These are phyloP conservation scores for Ramularia endophylla DNA, from an alignment of 2,329 filamentous ascomycete genomes.

Conservation along the genomic window DNA sequence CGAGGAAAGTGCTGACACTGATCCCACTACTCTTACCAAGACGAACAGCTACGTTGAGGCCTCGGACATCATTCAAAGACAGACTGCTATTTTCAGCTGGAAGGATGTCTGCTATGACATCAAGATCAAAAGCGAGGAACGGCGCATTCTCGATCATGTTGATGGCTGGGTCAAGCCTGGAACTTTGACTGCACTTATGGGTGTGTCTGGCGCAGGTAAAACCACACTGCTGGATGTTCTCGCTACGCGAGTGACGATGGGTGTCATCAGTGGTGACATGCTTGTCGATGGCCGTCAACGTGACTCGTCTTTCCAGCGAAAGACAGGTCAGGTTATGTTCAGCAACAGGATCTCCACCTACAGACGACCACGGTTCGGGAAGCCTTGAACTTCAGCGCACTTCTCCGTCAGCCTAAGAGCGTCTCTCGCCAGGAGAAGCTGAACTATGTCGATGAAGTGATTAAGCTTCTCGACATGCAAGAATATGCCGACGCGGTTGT, in stretches of 20 bases:
- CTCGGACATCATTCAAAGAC: constrained; percentile 49
- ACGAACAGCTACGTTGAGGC: constrained; percentile 33
- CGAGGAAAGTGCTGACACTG: constrained; percentile 26
- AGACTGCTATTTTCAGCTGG: constrained; percentile 82
- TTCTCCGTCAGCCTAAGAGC: constrained; percentile 74
- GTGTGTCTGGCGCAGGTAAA: constrained; percentile 88
- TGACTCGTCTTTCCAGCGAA: constrained; percentile 80
- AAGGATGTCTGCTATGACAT: constrained; percentile 72
- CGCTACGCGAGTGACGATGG: constrained; percentile 80
- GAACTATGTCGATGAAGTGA: constrained; percentile 83
- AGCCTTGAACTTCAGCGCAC: constrained; percentile 76
- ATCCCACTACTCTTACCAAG: constrained; percentile 19
- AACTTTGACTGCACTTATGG: constrained; percentile 84
- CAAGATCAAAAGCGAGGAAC: constrained; percentile 70
- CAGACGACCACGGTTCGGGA: constrained; percentile 82
- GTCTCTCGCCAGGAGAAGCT: constrained; percentile 72
- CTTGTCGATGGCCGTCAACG: constrained; percentile 69
- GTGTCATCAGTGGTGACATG: constrained; percentile 83
- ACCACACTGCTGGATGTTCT: constrained; percentile 84
- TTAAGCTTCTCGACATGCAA: constrained; percentile 84
- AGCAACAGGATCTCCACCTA: constrained; percentile 87
- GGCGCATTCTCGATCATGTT: constrained; percentile 75
- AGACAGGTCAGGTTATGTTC: constrained; percentile 80
- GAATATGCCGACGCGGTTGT: constrained; percentile 86
- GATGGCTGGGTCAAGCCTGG: constrained; percentile 94